These are phyloP conservation scores for Baorangia bicolor DNA, from an alignment of 768 basidiomycete species.

Conservation along the genomic window DNA sequence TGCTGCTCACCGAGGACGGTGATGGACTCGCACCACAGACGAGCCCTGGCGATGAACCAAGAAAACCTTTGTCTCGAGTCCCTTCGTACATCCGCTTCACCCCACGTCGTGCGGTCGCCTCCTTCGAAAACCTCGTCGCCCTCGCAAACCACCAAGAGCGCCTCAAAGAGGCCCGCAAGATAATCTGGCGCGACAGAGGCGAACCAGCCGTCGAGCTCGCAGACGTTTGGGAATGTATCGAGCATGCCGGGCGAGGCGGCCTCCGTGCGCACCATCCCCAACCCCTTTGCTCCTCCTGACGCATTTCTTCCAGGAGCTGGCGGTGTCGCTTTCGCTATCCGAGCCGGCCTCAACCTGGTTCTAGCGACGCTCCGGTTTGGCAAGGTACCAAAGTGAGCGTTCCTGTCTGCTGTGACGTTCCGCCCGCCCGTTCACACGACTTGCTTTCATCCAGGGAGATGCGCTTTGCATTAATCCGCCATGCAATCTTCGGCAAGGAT, in stretches of 20 bases:
- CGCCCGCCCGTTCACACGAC: background rate
- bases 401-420: background rate
- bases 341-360: slow-evolving; percentile 81
- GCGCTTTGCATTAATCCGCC: slow-evolving; percentile 66
- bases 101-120: slow-evolving; percentile 59
- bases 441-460: slow-evolving; percentile 47
- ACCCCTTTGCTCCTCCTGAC: background rate
- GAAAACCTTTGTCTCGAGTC: slow-evolving; percentile 14
- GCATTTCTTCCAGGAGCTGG: slow-evolving; percentile 61
- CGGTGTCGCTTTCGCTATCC: slow-evolving; percentile 73
- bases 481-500: slow-evolving; percentile 82
- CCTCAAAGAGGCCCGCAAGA: slow-evolving; percentile 68
- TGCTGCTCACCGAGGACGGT: slow-evolving; percentile 3
- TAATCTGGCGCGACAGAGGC: slow-evolving; percentile 80
- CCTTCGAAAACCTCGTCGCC: slow-evolving; percentile 82
- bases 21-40: background rate
- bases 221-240: slow-evolving; percentile 61
- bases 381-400: slow-evolving; percentile 58
- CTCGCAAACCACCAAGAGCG: slow-evolving; percentile 83
- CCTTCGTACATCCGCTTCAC: slow-evolving; percentile 48
- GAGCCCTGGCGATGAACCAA: background rate
- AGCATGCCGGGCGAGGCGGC: slow-evolving; percentile 70
- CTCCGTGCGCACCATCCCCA: slow-evolving; percentile 50
- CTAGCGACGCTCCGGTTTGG: slow-evolving; percentile 74
- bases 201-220: slow-evolving; percentile 70